phyloP scores from a whole-genome alignment of 2,329 filamentous ascomycete genomes.

The Fusarium buharicum region DNA sequence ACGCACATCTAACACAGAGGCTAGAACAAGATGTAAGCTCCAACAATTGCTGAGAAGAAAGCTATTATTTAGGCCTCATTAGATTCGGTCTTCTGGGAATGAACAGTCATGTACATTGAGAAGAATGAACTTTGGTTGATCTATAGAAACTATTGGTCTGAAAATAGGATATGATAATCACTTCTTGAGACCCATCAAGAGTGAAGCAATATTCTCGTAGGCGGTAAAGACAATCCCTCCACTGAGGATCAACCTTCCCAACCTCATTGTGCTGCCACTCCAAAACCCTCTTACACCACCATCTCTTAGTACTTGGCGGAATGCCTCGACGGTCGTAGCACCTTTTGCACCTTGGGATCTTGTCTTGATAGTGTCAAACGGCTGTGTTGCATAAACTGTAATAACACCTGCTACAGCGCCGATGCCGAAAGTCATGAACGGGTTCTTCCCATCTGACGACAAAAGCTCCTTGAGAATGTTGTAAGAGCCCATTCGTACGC shows the following conservation, averaged over 20 bases:
- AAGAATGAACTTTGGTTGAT: too few species aligned
- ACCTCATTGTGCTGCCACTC: slow-evolving; percentile 74
- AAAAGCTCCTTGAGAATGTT: slow-evolving; percentile 55
- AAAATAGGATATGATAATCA: neutral
- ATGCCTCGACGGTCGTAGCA: slow-evolving; percentile 66
- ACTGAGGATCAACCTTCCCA: slow-evolving; percentile 71
- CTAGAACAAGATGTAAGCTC: too few species aligned
- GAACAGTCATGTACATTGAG: too few species aligned
- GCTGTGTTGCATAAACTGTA: slow-evolving; percentile 69
- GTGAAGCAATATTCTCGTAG: slow-evolving; percentile 64
- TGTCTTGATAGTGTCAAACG: slow-evolving; percentile 73
- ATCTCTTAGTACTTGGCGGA: slow-evolving; percentile 64
- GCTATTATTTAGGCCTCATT: too few species aligned
- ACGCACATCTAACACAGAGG: too few species aligned
- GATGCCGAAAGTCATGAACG: slow-evolving; percentile 66
- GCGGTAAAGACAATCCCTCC: slow-evolving; percentile 74
- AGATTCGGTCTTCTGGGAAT: too few species aligned
- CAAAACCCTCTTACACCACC: slow-evolving; percentile 70
- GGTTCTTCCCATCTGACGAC: slow-evolving; percentile 39
- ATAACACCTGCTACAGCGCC: slow-evolving; percentile 69
- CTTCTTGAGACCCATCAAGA: slow-evolving; percentile 22
- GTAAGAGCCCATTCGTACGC: slow-evolving; percentile 60
- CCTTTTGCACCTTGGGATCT: slow-evolving; percentile 68
- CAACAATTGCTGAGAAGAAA: too few species aligned
- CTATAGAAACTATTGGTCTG: too few species aligned